Conservation (phyloP, 2,329 filamentous ascomycete species). For the Gaeumannomyces tritici region DNA sequence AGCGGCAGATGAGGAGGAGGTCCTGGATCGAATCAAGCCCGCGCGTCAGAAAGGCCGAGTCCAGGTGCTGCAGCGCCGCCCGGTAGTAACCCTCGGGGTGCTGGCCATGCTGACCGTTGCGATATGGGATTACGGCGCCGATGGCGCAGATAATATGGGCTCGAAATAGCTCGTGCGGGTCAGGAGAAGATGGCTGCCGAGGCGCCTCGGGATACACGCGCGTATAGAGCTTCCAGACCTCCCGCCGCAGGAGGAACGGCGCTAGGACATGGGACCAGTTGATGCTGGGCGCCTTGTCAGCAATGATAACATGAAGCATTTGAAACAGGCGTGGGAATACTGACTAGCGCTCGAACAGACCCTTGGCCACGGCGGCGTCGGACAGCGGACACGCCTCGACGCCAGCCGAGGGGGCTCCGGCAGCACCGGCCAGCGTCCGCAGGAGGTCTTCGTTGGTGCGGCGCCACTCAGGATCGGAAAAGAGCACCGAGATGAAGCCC, state of each 20-base stretch:
- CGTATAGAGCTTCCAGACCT: constrained; percentile 12
- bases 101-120: constrained; percentile 17
- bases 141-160: constrained; percentile 16
- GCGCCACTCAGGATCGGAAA: constrained; percentile 10
- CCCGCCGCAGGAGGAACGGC: constrained; percentile 16
- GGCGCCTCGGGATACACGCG: constrained; percentile 10
- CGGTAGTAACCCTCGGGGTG: constrained; percentile 31
- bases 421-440: constrained; percentile 3
- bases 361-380: constrained; percentile 4
- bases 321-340: neutral
- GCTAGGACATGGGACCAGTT: constrained; percentile 14
- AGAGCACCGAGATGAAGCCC: constrained; percentile 5
- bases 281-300: constrained; percentile 6
- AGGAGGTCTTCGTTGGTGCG: constrained; percentile 7
- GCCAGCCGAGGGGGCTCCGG: constrained; percentile 2
- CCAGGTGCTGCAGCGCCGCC: constrained; percentile 22
- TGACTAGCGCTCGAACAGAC: constrained; percentile 11
- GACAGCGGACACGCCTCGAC: constrained; percentile 7
- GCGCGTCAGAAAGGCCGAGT: constrained; percentile 18
- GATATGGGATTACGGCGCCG: constrained; percentile 22
- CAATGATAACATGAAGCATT: neutral
- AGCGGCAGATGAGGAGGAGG: constrained; percentile 26
- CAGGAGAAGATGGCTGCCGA: neutral
- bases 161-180: constrained; percentile 22
- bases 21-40: constrained; percentile 26